Evolutionary conservation across 768 basidiomycete genomes (phyloP).

Genomic region (Dendrothele bispora): DNA sequence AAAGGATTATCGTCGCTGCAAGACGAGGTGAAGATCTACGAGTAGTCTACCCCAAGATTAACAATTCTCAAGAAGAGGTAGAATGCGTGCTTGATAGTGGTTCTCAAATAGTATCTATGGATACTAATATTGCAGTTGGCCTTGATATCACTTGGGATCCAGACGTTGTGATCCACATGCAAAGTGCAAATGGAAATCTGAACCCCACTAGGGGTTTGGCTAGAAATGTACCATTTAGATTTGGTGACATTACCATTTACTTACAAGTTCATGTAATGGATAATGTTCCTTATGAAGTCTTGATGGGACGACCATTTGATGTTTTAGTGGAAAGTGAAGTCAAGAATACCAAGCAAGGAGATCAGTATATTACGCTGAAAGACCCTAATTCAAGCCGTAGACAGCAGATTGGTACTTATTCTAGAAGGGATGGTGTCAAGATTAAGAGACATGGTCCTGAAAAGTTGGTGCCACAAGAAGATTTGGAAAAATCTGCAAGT

Average conservation of each 20-base stretch:
- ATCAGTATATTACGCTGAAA: neutral
- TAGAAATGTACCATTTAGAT: slow-evolving; percentile 20
- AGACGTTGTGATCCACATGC: slow-evolving; percentile 17
- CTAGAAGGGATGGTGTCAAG: slow-evolving; percentile 3
- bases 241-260: slow-evolving; percentile 23
- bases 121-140: slow-evolving; percentile 14
- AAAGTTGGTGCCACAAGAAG: too few species aligned
- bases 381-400: neutral
- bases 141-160: slow-evolving; percentile 19
- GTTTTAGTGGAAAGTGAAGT: neutral
- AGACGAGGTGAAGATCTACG: too few species aligned
- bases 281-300: slow-evolving; percentile 21
- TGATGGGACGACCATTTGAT: slow-evolving; percentile 18
- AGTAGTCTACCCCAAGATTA: too few species aligned
- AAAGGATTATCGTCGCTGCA: too few species aligned
- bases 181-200: slow-evolving; percentile 20
- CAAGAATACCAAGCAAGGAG: neutral
- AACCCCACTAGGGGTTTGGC: slow-evolving; percentile 21
- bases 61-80: too few species aligned
- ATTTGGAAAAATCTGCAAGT: too few species aligned
- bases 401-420: neutral
- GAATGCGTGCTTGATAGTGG: slow-evolving; percentile 25
- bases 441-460: too few species aligned
- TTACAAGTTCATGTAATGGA: slow-evolving; percentile 26
- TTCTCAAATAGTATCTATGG: slow-evolving; percentile 24